Evolutionary conservation across 2,329 filamentous ascomycete species (phyloP).

Genomic region (Sporothrix protearum): DNA sequence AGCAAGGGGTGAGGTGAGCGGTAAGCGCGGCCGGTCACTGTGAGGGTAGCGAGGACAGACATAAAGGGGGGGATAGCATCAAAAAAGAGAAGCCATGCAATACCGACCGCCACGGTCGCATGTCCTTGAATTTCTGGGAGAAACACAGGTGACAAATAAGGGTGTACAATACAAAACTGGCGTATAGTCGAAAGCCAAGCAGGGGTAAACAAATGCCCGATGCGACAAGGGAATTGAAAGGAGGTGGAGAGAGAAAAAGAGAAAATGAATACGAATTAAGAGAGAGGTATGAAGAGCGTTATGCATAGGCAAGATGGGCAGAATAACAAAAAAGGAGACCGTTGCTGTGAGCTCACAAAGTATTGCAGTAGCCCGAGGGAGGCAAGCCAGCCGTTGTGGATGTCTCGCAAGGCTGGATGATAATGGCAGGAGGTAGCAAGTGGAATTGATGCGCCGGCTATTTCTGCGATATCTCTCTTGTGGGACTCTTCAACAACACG

Average conservation of each 20-base stretch:
- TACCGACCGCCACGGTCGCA: not conserved
- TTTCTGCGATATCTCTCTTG: slow-evolving; percentile 1
- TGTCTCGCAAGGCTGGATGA: not conserved
- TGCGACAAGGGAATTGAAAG: too few relatives aligned
- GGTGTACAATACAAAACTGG: not conserved
- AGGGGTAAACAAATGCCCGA: not conserved
- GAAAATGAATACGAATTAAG: not conserved
- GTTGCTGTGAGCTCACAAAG: too few relatives aligned
- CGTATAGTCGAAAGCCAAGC: not conserved
- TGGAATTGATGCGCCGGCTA: slow-evolving; percentile 9
- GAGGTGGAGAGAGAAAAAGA: not conserved
- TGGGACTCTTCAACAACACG: not conserved
- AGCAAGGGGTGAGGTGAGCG: not conserved
- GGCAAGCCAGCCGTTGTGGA: not conserved
- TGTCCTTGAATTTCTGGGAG: not conserved
- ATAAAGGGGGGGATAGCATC: too few relatives aligned
- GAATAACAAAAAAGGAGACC: not conserved
- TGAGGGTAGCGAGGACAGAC: not conserved
- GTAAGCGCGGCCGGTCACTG: not conserved
- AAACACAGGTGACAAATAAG: not conserved
- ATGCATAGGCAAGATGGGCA: not conserved
- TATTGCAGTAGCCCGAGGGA: not conserved
- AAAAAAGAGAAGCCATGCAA: not conserved
- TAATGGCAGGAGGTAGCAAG: not conserved
- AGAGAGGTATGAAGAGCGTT: too few relatives aligned